These are phyloP conservation scores for Phaffia australis DNA, from an alignment of 768 basidiomycete genomes.

Conservation along the genomic window DNA sequence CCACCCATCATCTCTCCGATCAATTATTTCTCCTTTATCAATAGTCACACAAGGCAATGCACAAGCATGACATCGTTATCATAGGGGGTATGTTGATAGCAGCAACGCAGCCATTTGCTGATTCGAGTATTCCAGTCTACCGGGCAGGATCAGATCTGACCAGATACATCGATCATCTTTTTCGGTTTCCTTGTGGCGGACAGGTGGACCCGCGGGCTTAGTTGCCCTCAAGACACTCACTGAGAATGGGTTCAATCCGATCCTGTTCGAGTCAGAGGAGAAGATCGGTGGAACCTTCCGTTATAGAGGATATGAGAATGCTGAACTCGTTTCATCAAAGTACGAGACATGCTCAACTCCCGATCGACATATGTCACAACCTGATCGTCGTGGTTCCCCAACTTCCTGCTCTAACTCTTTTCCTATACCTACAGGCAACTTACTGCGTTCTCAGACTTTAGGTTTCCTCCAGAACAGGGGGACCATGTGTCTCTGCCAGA, in stretches of 20 bases:
- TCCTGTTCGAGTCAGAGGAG: conserved; percentile 46
- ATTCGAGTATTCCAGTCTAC: not conserved
- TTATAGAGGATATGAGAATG: conserved; percentile 47
- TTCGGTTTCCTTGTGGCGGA: not conserved
- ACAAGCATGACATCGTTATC: conserved; percentile 10
- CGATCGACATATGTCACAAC: not conserved
- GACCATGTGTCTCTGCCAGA: conserved; percentile 47
- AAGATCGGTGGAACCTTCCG: conserved; percentile 49
- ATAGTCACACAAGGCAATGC: not conserved
- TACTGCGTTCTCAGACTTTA: conserved; percentile 20
- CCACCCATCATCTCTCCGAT: not conserved
- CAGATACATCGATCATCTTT: no score
- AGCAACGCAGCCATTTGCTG: not conserved
- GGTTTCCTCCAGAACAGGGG: conserved; percentile 41
- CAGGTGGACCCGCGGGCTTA: conserved; percentile 46
- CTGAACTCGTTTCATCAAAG: conserved; percentile 41
- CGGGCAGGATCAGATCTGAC: no score
- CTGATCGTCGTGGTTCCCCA: not conserved
- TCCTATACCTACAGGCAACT: conserved; percentile 9
- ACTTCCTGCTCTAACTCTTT: not conserved
- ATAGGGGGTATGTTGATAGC: conserved; percentile 7
- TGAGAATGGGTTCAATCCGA: conserved; percentile 45
- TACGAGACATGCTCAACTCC: not conserved
- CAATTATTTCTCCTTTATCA: not conserved
- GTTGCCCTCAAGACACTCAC: conserved; percentile 45